Conservation (phyloP, 257 asterid species). For the Capsicum rhomboideum region DNA sequence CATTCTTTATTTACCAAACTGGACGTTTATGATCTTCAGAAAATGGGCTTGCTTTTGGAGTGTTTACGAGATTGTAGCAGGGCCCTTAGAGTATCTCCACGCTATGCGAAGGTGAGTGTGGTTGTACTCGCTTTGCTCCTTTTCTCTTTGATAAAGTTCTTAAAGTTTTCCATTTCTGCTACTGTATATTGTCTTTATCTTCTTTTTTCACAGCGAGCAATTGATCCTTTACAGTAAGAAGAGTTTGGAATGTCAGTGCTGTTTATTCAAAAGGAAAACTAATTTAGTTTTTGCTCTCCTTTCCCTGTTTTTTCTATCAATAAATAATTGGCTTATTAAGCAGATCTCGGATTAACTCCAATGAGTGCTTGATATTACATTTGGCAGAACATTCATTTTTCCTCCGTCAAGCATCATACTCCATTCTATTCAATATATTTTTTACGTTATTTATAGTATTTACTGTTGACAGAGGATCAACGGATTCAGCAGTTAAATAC, state of each 20-base stretch:
- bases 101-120: conserved; percentile 62
- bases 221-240: not conserved
- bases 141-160: not conserved
- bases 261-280: not conserved
- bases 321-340: not conserved
- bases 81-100: conserved; percentile 53
- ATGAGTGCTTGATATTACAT: not conserved
- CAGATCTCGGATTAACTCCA: not conserved
- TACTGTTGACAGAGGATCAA: not conserved
- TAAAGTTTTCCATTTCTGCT: not conserved
- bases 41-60: conserved; percentile 60
- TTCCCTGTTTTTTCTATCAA: not conserved
- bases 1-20: not conserved
- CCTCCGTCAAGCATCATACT: not conserved
- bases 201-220: not conserved
- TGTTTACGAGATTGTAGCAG: conserved; percentile 68
- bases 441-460: not conserved
- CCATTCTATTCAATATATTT: not conserved
- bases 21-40: conserved; percentile 34
- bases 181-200: not conserved
- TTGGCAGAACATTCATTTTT: not conserved
- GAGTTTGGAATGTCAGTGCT: not conserved
- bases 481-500: not conserved
- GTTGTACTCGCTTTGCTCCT: not conserved
- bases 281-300: not conserved